phyloP scores from a whole-genome alignment of 2,329 filamentous ascomycete species.

The Clonostachys rosea region DNA sequence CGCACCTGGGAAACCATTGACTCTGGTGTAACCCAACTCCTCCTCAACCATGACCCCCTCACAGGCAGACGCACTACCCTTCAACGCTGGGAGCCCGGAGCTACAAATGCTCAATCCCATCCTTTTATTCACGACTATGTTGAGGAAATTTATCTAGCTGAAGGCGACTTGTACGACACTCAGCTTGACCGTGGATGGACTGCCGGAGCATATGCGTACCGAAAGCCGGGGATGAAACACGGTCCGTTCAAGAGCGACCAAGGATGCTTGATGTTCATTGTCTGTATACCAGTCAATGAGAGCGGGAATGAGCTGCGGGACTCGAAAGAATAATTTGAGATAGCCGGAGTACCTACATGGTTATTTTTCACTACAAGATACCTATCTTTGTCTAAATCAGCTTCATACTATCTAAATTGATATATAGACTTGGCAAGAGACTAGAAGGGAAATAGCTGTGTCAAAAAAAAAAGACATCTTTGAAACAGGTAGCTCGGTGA shows the following conservation, averaged over 20 bases:
- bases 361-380: too few species aligned
- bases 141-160: conserved; percentile 29
- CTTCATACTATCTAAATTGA: too few species aligned
- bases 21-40: conserved; percentile 25
- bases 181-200: conserved; percentile 19
- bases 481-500: too few species aligned
- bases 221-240: conserved; percentile 30
- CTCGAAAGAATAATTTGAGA: too few species aligned
- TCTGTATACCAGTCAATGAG: conserved; percentile 10
- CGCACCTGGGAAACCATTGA: conserved; percentile 16
- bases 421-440: too few species aligned
- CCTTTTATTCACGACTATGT: conserved; percentile 26
- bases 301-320: conserved; percentile 3
- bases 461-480: too few species aligned
- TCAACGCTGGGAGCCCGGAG: conserved; percentile 27
- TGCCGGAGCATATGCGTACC: conserved; percentile 29
- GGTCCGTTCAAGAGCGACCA: conserved; percentile 24
- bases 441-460: too few species aligned
- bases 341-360: too few species aligned
- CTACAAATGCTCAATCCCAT: conserved; percentile 13
- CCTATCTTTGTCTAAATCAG: too few species aligned
- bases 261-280: conserved; percentile 28
- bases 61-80: conserved; percentile 20
- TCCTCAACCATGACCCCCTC: conserved; percentile 21
- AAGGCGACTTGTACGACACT: conserved; percentile 25